phyloP scores from a whole-genome alignment of 164 flowering plant genomes.

The Chimonanthus praecox region DNA sequence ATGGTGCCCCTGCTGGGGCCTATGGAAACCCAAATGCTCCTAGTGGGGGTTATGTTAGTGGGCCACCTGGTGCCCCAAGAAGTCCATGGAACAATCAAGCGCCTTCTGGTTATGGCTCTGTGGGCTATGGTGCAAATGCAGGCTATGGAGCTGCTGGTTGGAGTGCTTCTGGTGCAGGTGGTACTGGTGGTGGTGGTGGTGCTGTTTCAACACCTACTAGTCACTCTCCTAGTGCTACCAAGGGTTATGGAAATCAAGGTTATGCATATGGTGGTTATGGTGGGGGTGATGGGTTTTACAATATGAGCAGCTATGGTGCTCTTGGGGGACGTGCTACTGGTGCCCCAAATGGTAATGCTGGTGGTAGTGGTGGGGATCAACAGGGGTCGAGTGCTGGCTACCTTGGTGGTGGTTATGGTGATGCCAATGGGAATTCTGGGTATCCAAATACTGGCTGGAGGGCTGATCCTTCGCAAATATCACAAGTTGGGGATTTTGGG shows the following conservation, averaged over 20 bases:
- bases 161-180: slow-evolving; percentile 29
- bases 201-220: slow-evolving; percentile 51
- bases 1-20: slow-evolving; percentile 54
- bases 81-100: slow-evolving; percentile 68
- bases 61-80: slow-evolving; percentile 64
- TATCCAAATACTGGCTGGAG: slow-evolving; percentile 65
- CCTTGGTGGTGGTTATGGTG: slow-evolving; percentile 65
- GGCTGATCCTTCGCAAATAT: slow-evolving; percentile 28
- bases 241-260: slow-evolving; percentile 72
- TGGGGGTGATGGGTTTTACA: slow-evolving; percentile 68
- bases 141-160: slow-evolving; percentile 29
- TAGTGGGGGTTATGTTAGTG: slow-evolving; percentile 64
- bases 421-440: slow-evolving; percentile 50
- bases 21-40: slow-evolving; percentile 73
- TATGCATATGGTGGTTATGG: slow-evolving; percentile 83
- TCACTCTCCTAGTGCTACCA: slow-evolving; percentile 70
- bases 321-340: slow-evolving; percentile 56
- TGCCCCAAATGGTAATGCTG: slow-evolving; percentile 38
- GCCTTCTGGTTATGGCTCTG: slow-evolving; percentile 73
- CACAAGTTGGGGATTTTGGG: slow-evolving; percentile 66
- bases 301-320: slow-evolving; percentile 50
- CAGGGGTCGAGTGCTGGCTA: slow-evolving; percentile 51
- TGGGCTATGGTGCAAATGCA: slow-evolving; percentile 49
- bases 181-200: slow-evolving; percentile 36
- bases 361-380: slow-evolving; percentile 39